Base-by-base conservation (phyloP, 768 basidiomycete species). In the Dendrothele bispora region DNA sequence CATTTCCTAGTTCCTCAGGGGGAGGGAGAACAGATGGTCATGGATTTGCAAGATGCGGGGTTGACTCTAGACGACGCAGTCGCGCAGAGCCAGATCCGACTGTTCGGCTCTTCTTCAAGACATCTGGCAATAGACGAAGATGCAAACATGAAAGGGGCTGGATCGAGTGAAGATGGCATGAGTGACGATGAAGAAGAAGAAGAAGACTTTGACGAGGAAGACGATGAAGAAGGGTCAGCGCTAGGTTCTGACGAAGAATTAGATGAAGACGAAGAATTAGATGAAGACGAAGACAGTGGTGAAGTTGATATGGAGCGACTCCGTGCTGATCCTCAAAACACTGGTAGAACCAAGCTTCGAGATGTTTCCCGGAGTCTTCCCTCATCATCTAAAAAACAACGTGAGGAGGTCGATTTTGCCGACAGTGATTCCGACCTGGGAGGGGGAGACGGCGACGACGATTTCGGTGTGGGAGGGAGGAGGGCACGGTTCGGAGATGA, bases 1-100 rank as follows among this genome's bases (percentile, higher is more conserved):
- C 28, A 20, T 39, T 17, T 27, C 47, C 18, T 54, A 93, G 91
- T 78, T 39, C 76, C 76, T 4, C 88, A 88, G 60, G 95, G 95
- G 7, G 95, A 97, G 66, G 97, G 97, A 14, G 95, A 98, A 61
- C 80, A 86, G 62, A 98, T 99, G 97, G 93, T 99, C 11, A 89
- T 98, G 77, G 89, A 91, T 62, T 74, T 99, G 12, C 97, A 99
- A 65, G 97, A 94, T 52, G 89, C 85, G 17, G 69, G 72, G 24
- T 66, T 73, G 2, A 98, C 95, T 0, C 83, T 99, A 24, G 94
- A 86, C 50, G 93, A 94, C 55, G 80, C 75, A 7, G 84, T 98
- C 25, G 78, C 84, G 15, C 78, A 79, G 48, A 91, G 90, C 56
- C 79, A 88, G 48, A 94, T 99, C 51, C 77, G 80, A 28, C 76